Conservation (phyloP, 495 filamentous ascomycete genomes). For the Cercophora sp. region DNA sequence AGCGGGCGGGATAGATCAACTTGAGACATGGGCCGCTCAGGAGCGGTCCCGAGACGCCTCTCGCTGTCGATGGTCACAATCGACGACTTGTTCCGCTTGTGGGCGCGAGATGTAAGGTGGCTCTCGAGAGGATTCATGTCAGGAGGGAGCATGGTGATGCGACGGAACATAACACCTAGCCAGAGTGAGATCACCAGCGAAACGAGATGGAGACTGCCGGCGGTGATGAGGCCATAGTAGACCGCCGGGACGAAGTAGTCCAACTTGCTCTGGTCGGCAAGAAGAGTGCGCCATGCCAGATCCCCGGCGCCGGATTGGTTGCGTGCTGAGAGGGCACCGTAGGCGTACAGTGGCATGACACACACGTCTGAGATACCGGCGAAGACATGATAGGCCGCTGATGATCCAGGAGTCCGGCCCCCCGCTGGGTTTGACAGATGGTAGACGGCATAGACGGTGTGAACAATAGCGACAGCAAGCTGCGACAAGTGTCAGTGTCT, state of each 20-base stretch:
- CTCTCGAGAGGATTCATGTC: conserved; percentile 91
- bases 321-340: conserved; percentile 56
- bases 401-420: conserved; percentile 66
- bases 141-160: conserved; percentile 74
- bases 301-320: conserved; percentile 37
- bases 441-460: conserved; percentile 71
- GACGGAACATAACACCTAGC: conserved; percentile 69
- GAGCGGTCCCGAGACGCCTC: conserved; percentile 48
- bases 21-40: conserved; percentile 36
- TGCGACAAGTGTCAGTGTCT: conserved; percentile 13
- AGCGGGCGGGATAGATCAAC: conserved; percentile 58
- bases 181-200: conserved; percentile 67
- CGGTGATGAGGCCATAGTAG: conserved; percentile 58
- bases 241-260: conserved; percentile 55
- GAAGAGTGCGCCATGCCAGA: conserved; percentile 58
- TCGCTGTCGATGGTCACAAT: conserved; percentile 51
- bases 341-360: conserved; percentile 73
- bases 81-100: conserved; percentile 75
- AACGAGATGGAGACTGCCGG: conserved; percentile 63
- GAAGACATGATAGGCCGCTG: conserved; percentile 82
- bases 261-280: conserved; percentile 45
- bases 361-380: conserved; percentile 66
- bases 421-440: conserved; percentile 67
- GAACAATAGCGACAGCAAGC: conserved; percentile 68
- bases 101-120: conserved; percentile 69